A percentile compares a stretch with the other conserved stretches of the same genome.
Evolutionary conservation across 2,329 filamentous ascomycete species (phyloP).

Genomic region (Pyrenophora tritici-repentis): DNA sequence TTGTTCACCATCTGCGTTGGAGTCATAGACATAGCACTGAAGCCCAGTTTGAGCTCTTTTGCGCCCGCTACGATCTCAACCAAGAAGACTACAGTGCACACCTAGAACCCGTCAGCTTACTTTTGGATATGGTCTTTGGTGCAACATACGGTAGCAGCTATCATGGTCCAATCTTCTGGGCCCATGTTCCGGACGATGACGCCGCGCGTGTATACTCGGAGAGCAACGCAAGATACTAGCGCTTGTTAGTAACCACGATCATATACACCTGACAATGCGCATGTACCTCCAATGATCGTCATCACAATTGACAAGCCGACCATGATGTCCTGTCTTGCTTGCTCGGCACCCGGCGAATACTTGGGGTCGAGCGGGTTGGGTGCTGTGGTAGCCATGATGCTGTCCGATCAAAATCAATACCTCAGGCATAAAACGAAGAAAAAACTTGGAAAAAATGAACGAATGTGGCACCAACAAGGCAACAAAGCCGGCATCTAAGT

Average conservation of each 20-base stretch:
- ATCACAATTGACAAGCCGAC: slow-evolving; percentile 28
- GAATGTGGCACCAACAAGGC: not conserved
- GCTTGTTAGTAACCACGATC: slow-evolving; percentile 1
- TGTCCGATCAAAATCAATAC: not conserved
- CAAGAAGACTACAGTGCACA: slow-evolving; percentile 35
- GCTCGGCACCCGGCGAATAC: slow-evolving; percentile 17
- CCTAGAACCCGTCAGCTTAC: slow-evolving; percentile 14
- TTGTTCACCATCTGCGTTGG: slow-evolving; percentile 26
- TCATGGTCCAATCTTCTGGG: slow-evolving; percentile 38
- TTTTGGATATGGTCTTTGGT: not conserved
- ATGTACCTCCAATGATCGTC: slow-evolving; percentile 28
- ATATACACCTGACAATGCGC: not conserved
- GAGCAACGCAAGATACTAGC: slow-evolving; percentile 31
- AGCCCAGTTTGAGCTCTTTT: slow-evolving; percentile 31
- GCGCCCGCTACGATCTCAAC: slow-evolving; percentile 25
- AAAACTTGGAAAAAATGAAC: not conserved
- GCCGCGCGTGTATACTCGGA: slow-evolving; percentile 29
- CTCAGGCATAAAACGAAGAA: not conserved
- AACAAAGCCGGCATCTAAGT: not conserved
- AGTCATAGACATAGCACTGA: slow-evolving; percentile 22
- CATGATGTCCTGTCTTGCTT: slow-evolving; percentile 22
- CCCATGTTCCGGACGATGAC: slow-evolving; percentile 33
- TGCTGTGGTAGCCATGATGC: slow-evolving; percentile 12
- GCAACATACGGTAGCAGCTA: slow-evolving; percentile 30
- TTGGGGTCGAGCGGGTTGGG: slow-evolving; percentile 14